Base-by-base conservation (phyloP, 139 green algal genomes). In the Ostreobium quekettii region DNA sequence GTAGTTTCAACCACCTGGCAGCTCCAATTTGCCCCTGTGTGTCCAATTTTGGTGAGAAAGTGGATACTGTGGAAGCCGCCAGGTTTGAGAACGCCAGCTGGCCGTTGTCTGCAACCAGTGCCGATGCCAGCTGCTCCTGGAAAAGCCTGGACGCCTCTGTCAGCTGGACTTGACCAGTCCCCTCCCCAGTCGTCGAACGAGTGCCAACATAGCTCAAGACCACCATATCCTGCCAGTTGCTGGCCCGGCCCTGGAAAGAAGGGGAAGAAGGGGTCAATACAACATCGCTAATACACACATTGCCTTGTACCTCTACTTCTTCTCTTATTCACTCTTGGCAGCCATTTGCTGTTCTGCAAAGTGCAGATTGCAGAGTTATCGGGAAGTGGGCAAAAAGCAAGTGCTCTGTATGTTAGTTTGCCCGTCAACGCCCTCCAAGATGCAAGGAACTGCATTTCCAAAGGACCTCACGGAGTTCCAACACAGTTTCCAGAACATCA, bases 21-120 rank as follows among this genome's bases (percentile, higher is more conserved):
- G 87, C 82, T 2, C 87, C 87, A 60, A 96, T 80, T 72, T 92
- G 82, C 0, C 93, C 93, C 32, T 88, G 83, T 2, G 90, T 96
- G 79, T 98, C 91, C 33, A 99, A 85, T 71, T 91, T 93, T 47
- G 93, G 93, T 83, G 97, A 85, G 60, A 99, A 75, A 2, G 82
- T 91, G 36, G 77, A 75, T 36, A 96, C 82, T 1, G 93, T 96
- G 59, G 80, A 83, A 29, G 83, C 82, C 0, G 93, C 93, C 37
- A 99, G 83, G 46, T 81, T 86, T 37, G 73, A 78, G 53, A 99
- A 85, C 32, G 92, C 90, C 38, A 98, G 80, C 77, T 93, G 90
- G 2, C 93, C 93, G 49, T 98, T 86, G 61, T 97, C 87, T 28
- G 87, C 92, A 66, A 98, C 75, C 57, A 97, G 66, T 2, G 84